Evolutionary conservation across 1,139 yeast genomes (phyloP), one percentile per base, ranked within the genome.

Genomic region (Saccharomyces hybrid): DNA sequence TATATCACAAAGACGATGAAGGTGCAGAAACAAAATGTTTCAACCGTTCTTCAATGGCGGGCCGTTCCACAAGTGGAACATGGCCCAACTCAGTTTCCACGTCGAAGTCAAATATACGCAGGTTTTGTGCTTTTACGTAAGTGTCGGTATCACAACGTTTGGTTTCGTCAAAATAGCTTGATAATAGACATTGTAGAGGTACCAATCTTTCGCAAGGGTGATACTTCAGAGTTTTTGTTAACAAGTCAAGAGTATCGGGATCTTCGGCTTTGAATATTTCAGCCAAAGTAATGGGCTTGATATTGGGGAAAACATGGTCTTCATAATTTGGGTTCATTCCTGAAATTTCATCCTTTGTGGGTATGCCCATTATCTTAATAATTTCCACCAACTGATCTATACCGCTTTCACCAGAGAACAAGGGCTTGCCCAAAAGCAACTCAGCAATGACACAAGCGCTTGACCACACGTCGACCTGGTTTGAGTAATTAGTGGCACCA

Each of bases 371-470:
- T 31, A 93, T 89, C 72, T 93, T 93, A 70, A 93, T 93, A 65
- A 93, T 93, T 72, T 93, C 99, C 26, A 93, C 99, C 67, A 93
- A 79, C 72, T 93, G 99, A 72, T 93, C 99, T 59, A 93, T 91
- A 51, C 99, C 98, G 56, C 93, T 85, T 70, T 93, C 98, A 52
- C 99, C 99, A 9, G 99, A 98, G 74, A 93, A 93, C 60, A 93
- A 77, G 5, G 99, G 99, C 70, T 90, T 97, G 7, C 99, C 98
- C 56, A 93, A 79, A 63, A 91, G 83, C 66, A 93, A 76, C 73
- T 93, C 99, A 4, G 98, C 98, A 88, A 93, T 90, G 46, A 93
- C 99, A 75, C 99, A 93, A 25, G 97, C 97, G 9, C 96, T 91
- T 23, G 97, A 88, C 99, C 99, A 93, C 54, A 93, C 84, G 71